A percentile compares a stretch with the other conserved stretches of the same genome.
Conservation (phyloP, 345 rosid species). For the Salix koriyanagi region DNA sequence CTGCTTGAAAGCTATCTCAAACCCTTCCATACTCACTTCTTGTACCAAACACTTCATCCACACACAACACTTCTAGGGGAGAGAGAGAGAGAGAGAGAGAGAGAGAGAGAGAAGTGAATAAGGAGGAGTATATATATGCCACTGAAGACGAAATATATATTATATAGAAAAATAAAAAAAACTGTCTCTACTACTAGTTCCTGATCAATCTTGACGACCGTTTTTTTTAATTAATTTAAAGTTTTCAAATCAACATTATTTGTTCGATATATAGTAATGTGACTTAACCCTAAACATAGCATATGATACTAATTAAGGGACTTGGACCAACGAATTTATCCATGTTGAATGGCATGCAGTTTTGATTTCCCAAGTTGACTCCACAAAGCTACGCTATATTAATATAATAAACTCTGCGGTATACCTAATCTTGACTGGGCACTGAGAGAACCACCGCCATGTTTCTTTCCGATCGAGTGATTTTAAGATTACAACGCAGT, state of each 20-base stretch:
- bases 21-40: slow-evolving; percentile 22
- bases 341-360: background rate
- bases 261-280: background rate
- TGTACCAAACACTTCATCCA: background rate
- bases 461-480: background rate
- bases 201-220: background rate
- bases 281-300: background rate
- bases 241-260: too few relatives aligned
- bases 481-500: too few relatives aligned
- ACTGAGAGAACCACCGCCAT: background rate
- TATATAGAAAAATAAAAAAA: background rate
- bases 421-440: background rate
- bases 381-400: background rate
- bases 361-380: background rate
- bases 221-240: too few relatives aligned
- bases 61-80: background rate
- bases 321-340: background rate
- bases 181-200: background rate
- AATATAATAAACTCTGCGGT: background rate
- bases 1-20: slow-evolving; percentile 37
- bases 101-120: background rate
- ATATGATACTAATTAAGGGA: background rate
- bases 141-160: too few relatives aligned
- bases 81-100: too few relatives aligned
- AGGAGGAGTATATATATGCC: background rate